These are phyloP conservation scores for Leccinum barrowsii DNA, from an alignment of 768 basidiomycete species.

Conservation along the genomic window DNA sequence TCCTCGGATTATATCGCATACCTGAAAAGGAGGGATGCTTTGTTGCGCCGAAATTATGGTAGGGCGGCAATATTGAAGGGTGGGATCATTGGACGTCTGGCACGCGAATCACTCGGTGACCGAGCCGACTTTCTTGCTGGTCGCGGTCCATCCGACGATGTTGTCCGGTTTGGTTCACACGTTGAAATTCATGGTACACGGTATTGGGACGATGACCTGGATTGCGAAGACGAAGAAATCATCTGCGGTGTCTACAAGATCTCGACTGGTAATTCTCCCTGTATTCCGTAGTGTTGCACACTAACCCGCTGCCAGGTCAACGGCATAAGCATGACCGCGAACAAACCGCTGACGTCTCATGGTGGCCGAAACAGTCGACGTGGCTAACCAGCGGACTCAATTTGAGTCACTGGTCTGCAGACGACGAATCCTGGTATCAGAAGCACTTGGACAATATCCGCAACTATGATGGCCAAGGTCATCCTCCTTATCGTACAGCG, in stretches of 20 bases:
- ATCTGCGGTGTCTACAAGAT: slow-evolving; percentile 4
- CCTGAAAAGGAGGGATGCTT: too few species aligned
- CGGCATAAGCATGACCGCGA: neutral
- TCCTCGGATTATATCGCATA: too few species aligned
- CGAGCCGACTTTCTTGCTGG: too few species aligned
- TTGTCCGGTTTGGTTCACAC: neutral
- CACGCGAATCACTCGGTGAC: too few species aligned
- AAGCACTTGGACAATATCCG: neutral
- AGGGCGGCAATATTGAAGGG: too few species aligned
- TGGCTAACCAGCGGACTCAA: neutral
- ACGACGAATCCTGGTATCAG: neutral
- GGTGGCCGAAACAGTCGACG: slow-evolving; percentile 6
- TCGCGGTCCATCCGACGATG: neutral
- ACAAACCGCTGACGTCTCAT: neutral
- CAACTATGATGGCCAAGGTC: neutral
- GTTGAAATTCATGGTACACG: neutral
- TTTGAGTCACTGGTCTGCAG: slow-evolving; percentile 1
- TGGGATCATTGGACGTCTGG: too few species aligned
- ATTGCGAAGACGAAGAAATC: neutral
- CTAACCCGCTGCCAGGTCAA: neutral
- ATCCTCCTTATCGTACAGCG: neutral
- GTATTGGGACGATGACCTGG: slow-evolving; percentile 1
- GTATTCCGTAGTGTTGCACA: too few species aligned
- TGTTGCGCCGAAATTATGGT: too few species aligned
- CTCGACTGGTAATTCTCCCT: neutral